Base-by-base conservation (phyloP, 352 stramenopile species). In the Globisporangium splendens region DNA sequence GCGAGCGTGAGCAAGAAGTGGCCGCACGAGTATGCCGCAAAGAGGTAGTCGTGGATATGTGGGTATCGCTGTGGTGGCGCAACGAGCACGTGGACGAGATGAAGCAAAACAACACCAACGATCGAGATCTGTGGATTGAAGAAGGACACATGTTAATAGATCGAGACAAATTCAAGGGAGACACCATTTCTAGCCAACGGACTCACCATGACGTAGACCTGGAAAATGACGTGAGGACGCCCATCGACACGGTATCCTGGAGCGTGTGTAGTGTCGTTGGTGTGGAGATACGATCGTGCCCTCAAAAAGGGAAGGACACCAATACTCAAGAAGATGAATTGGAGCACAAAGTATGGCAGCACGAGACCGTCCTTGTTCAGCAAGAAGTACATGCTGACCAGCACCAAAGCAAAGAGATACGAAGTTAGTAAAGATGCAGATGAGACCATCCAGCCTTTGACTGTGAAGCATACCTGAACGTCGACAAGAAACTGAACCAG, bases 1-100 rank as follows among this genome's bases (percentile, higher is more conserved):
- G 39, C 66, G 11, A 93, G 77, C n/a, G 79, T 56, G 20, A 91
- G 54, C 31, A 89, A 21, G 38, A 95, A 93, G 62, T 93, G 82
- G 8, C 63, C 70, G 58, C 86, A 95, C 22, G 86, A 90, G 59
- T 90, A 93, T 17, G 73, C 68, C 22, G 83, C 83, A 56, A 95
- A 93, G 18, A 89, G 54, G 62, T 93, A 95, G 68, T 95, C 83
- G 62, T 93, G 84, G 64, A 93, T 85, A 63, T 95, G 83, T 0
- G 86, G 86, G 46, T 91, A 92, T 46, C 70, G 77, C 20, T 58
- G 41, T 1, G 86, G 82, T 11, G 83, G 74, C 1, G 48, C 33
- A 24, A 95, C 67, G 33, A 64, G 41, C 8, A 59, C 61, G 48
- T 91, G 79, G 4, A 70, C 72, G 10, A 79, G 22, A 54, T 95